phyloP scores from a whole-genome alignment of 352 stramenopile species.

The Phytophthora lateralis region DNA sequence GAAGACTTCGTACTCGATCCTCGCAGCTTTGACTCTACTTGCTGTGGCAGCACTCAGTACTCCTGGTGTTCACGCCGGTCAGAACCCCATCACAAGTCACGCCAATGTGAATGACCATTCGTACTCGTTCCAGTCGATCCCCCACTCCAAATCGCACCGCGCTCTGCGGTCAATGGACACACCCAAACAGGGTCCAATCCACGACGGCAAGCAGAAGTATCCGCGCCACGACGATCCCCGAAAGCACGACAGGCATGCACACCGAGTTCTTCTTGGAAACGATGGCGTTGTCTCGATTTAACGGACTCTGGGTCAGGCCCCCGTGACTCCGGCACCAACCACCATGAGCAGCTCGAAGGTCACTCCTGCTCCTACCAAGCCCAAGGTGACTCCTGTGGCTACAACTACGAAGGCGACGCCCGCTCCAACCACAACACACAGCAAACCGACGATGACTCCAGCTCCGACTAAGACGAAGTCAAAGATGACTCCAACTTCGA shows the following conservation, averaged over 20 bases:
- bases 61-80: constrained; percentile 4
- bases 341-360: constrained; percentile 1
- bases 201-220: constrained; percentile 13
- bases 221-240: neutral
- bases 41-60: constrained; percentile 8
- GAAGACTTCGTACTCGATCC: constrained; percentile 14
- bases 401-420: constrained; percentile 5
- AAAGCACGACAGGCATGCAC: constrained; percentile 1
- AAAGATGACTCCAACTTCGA: constrained; percentile 1
- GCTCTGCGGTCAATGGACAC: constrained; percentile 16
- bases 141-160: constrained; percentile 4
- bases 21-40: constrained; percentile 11
- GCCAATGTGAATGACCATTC: neutral
- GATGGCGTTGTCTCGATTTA: neutral
- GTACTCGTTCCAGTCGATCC: constrained; percentile 2
- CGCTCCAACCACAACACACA: neutral
- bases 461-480: neutral
- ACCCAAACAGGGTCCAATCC: constrained; percentile 5
- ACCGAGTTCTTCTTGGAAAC: neutral
- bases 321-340: constrained; percentile 12
- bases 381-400: constrained; percentile 6
- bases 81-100: neutral
- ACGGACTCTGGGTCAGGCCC: constrained; percentile 12
- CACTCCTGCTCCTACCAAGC: constrained; percentile 18
- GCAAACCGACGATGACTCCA: constrained; percentile 8